These are phyloP conservation scores for Xylaria sp. DNA, from an alignment of 2,329 filamentous ascomycete genomes.

Conservation along the genomic window DNA sequence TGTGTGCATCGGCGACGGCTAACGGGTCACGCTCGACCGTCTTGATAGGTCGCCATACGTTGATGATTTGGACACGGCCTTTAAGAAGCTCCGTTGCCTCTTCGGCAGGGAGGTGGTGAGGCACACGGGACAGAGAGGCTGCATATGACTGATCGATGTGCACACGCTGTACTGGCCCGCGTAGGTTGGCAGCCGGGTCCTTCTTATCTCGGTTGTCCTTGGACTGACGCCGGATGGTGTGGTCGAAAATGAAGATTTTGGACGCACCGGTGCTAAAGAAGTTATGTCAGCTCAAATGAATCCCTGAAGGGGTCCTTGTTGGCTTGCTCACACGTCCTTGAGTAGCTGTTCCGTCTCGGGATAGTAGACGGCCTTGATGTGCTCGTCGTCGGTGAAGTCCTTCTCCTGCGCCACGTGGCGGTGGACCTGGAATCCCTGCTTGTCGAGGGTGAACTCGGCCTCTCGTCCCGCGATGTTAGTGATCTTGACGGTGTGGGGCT, in stretches of 20 bases:
- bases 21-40: constrained; percentile 65
- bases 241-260: constrained; percentile 70
- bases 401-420: constrained; percentile 50
- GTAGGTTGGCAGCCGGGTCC: constrained; percentile 40
- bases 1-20: constrained; percentile 62
- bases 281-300: not conserved
- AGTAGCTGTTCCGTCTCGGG: constrained; percentile 76
- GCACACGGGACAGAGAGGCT: constrained; percentile 55
- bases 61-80: constrained; percentile 65
- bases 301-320: not conserved
- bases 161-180: constrained; percentile 61
- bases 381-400: constrained; percentile 64
- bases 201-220: constrained; percentile 59
- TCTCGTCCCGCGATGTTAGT: constrained; percentile 53
- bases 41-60: constrained; percentile 64
- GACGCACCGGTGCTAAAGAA: constrained; percentile 63
- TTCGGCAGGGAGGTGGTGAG: constrained; percentile 58
- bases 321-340: constrained; percentile 63
- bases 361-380: constrained; percentile 75
- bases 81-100: constrained; percentile 57
- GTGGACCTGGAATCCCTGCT: constrained; percentile 53
- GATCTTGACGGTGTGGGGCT: constrained; percentile 49
- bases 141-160: constrained; percentile 69
- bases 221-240: constrained; percentile 61
- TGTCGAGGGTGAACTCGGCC: constrained; percentile 53